These are phyloP conservation scores for Trametes meyenii DNA, from an alignment of 768 basidiomycete species.

Conservation along the genomic window DNA sequence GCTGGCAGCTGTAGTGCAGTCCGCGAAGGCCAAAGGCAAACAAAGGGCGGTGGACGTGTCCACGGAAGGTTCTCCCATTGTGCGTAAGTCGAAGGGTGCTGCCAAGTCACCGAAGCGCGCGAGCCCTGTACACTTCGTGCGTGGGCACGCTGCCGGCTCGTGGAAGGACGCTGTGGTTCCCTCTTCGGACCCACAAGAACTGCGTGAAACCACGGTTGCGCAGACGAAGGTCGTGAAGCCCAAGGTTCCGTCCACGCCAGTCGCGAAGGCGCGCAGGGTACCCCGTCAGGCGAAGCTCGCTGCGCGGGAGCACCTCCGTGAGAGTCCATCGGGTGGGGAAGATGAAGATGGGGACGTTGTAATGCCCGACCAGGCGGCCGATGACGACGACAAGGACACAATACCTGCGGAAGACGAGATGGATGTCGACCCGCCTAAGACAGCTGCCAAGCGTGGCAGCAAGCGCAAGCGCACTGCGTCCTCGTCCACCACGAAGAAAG, in stretches of 20 bases:
- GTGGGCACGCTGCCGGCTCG: conserved; percentile 18
- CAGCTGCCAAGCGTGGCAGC: conserved; percentile 45
- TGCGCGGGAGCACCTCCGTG: conserved; percentile 4
- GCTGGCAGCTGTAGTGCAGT: conserved; percentile 37
- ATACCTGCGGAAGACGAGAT: conserved; percentile 25
- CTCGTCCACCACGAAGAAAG: conserved; percentile 28
- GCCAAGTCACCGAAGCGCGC: conserved; percentile 10
- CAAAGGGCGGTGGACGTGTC: conserved; percentile 4
- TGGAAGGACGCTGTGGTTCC: conserved; percentile 43
- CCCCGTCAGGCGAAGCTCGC: conserved; percentile 16
- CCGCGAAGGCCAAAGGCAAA: conserved; percentile 30
- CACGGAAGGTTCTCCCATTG: not conserved
- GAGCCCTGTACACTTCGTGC: not conserved
- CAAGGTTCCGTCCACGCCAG: conserved; percentile 7
- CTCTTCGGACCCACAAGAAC: conserved; percentile 64
- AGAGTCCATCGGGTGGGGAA: conserved; percentile 6
- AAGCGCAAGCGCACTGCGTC: conserved; percentile 29
- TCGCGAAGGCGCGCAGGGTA: conserved; percentile 3
- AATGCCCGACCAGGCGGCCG: conserved; percentile 18
- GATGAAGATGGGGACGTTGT: conserved; percentile 41
- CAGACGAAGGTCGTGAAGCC: conserved; percentile 10
- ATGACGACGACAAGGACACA: conserved; percentile 45
- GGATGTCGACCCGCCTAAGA: conserved; percentile 22
- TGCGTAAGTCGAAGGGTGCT: not conserved
- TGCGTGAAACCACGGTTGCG: conserved; percentile 30